These are phyloP conservation scores for Flaveria brownii DNA, from an alignment of 129 eudicot species.

Conservation along the genomic window DNA sequence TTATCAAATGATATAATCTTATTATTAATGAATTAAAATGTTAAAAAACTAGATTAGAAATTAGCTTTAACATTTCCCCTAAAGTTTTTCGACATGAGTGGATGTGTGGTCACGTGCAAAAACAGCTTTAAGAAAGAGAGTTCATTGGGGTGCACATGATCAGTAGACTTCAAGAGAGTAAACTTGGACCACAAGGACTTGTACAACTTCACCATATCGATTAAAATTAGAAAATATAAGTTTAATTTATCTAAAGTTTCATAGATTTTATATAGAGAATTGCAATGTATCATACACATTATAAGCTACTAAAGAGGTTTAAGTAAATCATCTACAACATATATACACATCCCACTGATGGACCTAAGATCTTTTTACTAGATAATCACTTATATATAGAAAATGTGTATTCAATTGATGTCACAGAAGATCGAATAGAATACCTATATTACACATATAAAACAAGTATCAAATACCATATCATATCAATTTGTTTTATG, in stretches of 20 bases:
- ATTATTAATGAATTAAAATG: background rate
- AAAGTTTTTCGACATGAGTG: conserved; percentile 35
- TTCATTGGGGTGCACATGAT: conserved; percentile 43
- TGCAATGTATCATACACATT: background rate
- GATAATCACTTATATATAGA: no score
- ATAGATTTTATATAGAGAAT: background rate
- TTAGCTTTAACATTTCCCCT: background rate
- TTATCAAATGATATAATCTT: background rate
- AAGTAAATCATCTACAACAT: background rate
- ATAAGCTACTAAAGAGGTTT: background rate
- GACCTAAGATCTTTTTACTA: background rate
- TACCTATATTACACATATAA: no score
- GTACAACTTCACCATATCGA: conserved; percentile 26
- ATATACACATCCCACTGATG: background rate
- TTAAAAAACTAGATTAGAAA: background rate
- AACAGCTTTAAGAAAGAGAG: conserved; percentile 40
- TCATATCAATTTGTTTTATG: no score
- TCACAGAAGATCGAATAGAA: no score
- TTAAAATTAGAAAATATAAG: background rate
- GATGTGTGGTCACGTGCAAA: conserved; percentile 37
- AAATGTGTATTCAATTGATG: no score
- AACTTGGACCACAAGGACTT: conserved; percentile 37
- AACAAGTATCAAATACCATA: no score
- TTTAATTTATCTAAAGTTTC: background rate
- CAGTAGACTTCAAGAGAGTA: conserved; percentile 12